A percentile compares a stretch with the other conserved stretches of the same genome.
Conservation (phyloP, 1,139 yeast species). For the Sugiyamaella castrensis region DNA sequence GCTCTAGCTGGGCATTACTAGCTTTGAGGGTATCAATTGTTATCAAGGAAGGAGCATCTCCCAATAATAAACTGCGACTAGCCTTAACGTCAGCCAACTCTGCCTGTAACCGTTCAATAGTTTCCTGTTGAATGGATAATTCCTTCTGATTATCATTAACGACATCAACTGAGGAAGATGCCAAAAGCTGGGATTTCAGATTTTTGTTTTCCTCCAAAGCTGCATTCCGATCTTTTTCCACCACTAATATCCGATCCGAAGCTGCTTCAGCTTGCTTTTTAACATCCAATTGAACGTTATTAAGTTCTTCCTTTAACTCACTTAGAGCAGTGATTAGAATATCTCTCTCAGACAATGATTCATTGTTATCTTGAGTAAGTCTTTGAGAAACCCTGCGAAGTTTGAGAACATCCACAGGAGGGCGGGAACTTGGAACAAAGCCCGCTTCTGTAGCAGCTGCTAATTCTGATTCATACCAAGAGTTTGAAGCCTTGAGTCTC, state of each 20-base stretch:
- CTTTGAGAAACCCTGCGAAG: constrained; percentile 33
- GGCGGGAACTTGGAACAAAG: constrained; percentile 29
- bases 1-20: constrained; percentile 25
- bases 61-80: constrained; percentile 13
- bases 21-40: constrained; percentile 19
- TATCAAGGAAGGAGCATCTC: constrained; percentile 12
- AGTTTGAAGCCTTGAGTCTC: constrained; percentile 34
- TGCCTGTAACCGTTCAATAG: constrained; percentile 24
- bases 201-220: constrained; percentile 17
- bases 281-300: constrained; percentile 33
- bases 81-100: constrained; percentile 23
- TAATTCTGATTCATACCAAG: constrained; percentile 37
- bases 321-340: constrained; percentile 32
- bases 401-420: constrained; percentile 33
- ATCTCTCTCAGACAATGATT: constrained; percentile 31
- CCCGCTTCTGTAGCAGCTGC: constrained; percentile 34
- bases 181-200: constrained; percentile 7
- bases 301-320: constrained; percentile 37
- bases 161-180: constrained; percentile 9
- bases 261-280: constrained; percentile 37
- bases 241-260: constrained; percentile 31
- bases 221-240: constrained; percentile 30
- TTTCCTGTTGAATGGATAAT: constrained; percentile 15
- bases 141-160: constrained; percentile 6
- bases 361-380: constrained; percentile 30